Conservation (phyloP, 2,329 filamentous ascomycete species). For the Verticillium alfalfae region DNA sequence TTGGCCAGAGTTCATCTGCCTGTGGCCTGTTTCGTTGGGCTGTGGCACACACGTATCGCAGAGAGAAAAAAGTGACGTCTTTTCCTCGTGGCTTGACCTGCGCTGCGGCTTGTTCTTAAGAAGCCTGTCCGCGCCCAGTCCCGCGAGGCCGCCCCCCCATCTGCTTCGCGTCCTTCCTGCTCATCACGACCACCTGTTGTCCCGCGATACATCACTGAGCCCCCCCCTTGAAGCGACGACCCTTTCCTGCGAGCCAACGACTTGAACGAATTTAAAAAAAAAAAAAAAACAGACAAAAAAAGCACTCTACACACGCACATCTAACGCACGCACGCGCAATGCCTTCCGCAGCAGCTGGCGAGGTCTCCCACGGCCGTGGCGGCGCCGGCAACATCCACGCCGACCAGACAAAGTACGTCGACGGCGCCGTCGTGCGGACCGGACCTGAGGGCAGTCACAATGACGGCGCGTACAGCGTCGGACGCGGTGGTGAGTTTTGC, state of each 20-base stretch:
- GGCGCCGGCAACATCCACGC: conserved; percentile 56
- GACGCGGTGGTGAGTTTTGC: conserved; percentile 47
- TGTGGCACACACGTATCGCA: background rate
- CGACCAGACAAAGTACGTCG: conserved; percentile 54
- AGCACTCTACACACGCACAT: background rate
- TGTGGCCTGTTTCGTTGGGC: background rate
- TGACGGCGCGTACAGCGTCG: conserved; percentile 53
- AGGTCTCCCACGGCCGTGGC: conserved; percentile 56
- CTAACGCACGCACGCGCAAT: conserved; percentile 15
- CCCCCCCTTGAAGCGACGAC: background rate
- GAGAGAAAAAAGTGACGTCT: background rate
- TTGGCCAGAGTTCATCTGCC: too few species aligned
- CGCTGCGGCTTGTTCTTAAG: background rate
- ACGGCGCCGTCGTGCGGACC: conserved; percentile 55
- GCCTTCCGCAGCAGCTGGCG: conserved; percentile 20
- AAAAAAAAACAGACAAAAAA: background rate
- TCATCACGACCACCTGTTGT: background rate
- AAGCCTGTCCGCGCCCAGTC: background rate
- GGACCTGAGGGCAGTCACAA: conserved; percentile 49
- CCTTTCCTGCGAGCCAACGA: background rate
- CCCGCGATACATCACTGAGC: background rate
- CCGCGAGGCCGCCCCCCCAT: background rate
- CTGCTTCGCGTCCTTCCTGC: background rate
- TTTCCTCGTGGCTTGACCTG: background rate
- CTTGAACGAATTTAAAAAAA: background rate